These are phyloP conservation scores for Talaromyces sp. DNA, from an alignment of 2,329 filamentous ascomycete genomes.

Conservation along the genomic window DNA sequence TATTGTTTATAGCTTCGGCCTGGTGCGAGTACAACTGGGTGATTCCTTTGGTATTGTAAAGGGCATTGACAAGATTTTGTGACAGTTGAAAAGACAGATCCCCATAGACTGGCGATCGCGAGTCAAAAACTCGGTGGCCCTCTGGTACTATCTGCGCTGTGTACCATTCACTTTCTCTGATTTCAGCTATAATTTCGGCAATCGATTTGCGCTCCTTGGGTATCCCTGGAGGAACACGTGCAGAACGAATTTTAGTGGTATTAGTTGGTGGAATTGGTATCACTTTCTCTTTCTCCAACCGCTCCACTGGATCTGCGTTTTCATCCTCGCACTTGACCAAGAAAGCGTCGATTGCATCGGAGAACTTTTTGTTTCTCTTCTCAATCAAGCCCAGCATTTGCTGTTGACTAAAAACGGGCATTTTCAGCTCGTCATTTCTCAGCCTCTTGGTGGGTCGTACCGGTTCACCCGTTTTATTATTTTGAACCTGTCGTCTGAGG, in stretches of 20 bases:
- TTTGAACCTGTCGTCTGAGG: slow-evolving; percentile 70
- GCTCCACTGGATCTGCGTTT: slow-evolving; percentile 60
- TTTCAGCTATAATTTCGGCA: slow-evolving; percentile 76
- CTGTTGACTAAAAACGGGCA: slow-evolving; percentile 89
- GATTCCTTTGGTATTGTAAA: slow-evolving; percentile 89
- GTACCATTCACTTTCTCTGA: slow-evolving; percentile 82
- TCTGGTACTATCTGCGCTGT: slow-evolving; percentile 87
- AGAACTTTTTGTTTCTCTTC: slow-evolving; percentile 81
- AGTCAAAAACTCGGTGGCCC: slow-evolving; percentile 84
- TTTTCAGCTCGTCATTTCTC: slow-evolving; percentile 73
- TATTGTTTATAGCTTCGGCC: slow-evolving; percentile 83
- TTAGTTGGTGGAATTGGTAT: slow-evolving; percentile 55
- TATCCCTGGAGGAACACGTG: slow-evolving; percentile 60
- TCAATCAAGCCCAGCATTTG: slow-evolving; percentile 87
- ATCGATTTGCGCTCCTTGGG: slow-evolving; percentile 75
- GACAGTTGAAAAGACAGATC: slow-evolving; percentile 81
- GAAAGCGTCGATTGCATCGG: slow-evolving; percentile 68
- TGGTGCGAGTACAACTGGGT: slow-evolving; percentile 86
- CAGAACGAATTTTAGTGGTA: slow-evolving; percentile 33
- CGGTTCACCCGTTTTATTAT: slow-evolving; percentile 68
- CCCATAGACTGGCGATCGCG: slow-evolving; percentile 74
- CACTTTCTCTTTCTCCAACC: slow-evolving; percentile 56
- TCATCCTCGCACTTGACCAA: slow-evolving; percentile 65
- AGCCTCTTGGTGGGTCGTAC: slow-evolving; percentile 63
- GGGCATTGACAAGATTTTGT: slow-evolving; percentile 86